Conservation (phyloP, 2,329 filamentous ascomycete species). For the Aureobasidium sp. region DNA sequence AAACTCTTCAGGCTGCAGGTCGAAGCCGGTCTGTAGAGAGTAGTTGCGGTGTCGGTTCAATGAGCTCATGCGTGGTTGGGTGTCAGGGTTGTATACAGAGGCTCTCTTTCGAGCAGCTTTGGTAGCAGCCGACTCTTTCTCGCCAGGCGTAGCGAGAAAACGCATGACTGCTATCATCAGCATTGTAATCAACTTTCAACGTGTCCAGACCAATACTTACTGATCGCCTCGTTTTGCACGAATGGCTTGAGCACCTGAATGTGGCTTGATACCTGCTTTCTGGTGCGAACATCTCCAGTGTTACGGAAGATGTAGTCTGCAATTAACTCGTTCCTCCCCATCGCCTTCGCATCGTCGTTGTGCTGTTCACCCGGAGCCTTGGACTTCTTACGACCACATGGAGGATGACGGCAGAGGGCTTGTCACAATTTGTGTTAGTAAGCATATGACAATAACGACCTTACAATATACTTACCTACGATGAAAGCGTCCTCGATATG, state of each 20-base stretch:
- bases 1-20: slow-evolving; percentile 6
- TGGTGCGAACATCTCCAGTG: slow-evolving; percentile 46
- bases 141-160: slow-evolving; percentile 8
- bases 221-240: slow-evolving; percentile 43
- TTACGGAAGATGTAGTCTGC: slow-evolving; percentile 50
- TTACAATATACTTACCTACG: slow-evolving; percentile 31
- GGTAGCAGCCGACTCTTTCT: slow-evolving; percentile 6
- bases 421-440: slow-evolving; percentile 1
- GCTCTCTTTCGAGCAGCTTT: background rate
- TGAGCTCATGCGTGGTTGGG: background rate
- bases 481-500: slow-evolving; percentile 43
- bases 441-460: slow-evolving; percentile 8
- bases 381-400: slow-evolving; percentile 51
- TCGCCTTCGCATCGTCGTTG: slow-evolving; percentile 38
- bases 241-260: slow-evolving; percentile 56
- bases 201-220: background rate
- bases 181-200: background rate
- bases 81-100: background rate
- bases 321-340: slow-evolving; percentile 57
- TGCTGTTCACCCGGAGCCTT: slow-evolving; percentile 17
- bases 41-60: background rate
- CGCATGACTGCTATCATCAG: slow-evolving; percentile 14
- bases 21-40: background rate
- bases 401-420: slow-evolving; percentile 48
- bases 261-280: slow-evolving; percentile 60